Evolutionary conservation across 1,284 basidiomycete species (phyloP).

Genomic region (Cryptococcus maquisensis): DNA sequence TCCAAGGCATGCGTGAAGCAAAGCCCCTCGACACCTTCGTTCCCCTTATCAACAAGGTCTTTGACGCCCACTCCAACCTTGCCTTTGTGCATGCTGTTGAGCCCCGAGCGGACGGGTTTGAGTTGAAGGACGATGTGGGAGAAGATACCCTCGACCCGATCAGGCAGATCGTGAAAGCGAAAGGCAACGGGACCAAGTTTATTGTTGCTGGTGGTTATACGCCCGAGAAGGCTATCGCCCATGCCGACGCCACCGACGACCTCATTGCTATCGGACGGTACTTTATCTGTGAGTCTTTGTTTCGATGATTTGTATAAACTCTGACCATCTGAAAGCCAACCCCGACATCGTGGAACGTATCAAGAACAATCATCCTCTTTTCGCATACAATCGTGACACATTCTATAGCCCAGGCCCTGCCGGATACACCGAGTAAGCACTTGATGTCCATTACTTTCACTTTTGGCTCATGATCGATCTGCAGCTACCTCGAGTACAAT

Average conservation of each 20-base stretch:
- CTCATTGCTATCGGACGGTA: conserved; percentile 54
- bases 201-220: conserved; percentile 54
- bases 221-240: conserved; percentile 25
- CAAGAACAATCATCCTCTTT: conserved; percentile 30
- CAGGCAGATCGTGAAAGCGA: conserved; percentile 12
- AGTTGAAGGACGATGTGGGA: background rate
- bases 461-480: background rate
- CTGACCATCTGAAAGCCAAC: conserved; percentile 24
- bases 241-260: conserved; percentile 43
- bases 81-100: conserved; percentile 61
- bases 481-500: background rate
- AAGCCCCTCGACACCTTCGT: conserved; percentile 7
- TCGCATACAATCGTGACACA: conserved; percentile 32
- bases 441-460: background rate
- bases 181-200: conserved; percentile 34
- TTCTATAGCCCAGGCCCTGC: conserved; percentile 18
- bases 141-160: conserved; percentile 21
- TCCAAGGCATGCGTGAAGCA: conserved; percentile 38
- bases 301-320: background rate
- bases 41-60: conserved; percentile 16
- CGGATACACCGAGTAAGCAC: conserved; percentile 23
- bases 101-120: conserved; percentile 33
- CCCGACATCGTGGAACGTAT: conserved; percentile 56
- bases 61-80: conserved; percentile 51
- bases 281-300: conserved; percentile 44